phyloP scores from a whole-genome alignment of 148 eudicot species.

The Oxyria digyna region DNA sequence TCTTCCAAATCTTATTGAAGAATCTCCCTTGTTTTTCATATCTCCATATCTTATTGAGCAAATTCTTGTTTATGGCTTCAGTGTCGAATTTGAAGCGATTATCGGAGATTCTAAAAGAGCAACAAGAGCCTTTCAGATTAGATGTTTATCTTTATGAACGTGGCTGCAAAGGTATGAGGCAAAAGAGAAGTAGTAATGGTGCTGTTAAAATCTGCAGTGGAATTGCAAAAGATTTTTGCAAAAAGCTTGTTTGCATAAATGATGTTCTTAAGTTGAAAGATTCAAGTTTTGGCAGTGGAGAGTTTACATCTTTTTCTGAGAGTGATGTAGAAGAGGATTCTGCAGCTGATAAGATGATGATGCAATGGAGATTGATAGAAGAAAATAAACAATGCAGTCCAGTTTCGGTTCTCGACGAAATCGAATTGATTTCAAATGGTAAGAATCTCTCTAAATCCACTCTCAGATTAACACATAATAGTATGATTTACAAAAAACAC shows the following conservation, averaged over 20 bases:
- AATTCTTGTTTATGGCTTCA: conserved; percentile 25
- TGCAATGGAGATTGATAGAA: conserved; percentile 27
- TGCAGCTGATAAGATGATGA: conserved; percentile 18
- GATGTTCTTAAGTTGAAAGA: conserved; percentile 14
- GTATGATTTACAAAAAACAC: neutral
- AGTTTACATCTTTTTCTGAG: conserved; percentile 10
- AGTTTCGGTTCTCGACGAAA: conserved; percentile 49
- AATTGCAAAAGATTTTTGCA: conserved; percentile 23
- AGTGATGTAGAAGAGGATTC: conserved; percentile 15
- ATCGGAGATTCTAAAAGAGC: conserved; percentile 40
- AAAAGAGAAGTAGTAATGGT: neutral
- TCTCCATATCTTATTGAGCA: neutral
- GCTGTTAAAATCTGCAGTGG: conserved; percentile 11
- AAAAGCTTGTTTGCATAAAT: conserved; percentile 15
- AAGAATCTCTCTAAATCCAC: neutral
- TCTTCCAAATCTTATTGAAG: neutral
- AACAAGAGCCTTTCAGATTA: conserved; percentile 61
- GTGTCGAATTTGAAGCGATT: conserved; percentile 26
- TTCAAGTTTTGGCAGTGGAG: neutral
- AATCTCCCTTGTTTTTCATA: neutral
- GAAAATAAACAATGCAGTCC: conserved; percentile 49
- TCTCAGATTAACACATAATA: neutral
- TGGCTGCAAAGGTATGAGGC: conserved; percentile 24
- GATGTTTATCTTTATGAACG: conserved; percentile 47
- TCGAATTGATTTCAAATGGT: conserved; percentile 27